A percentile compares a stretch with the other conserved stretches of the same genome.
These are phyloP conservation scores for Tolypocladium paradoxum DNA, from an alignment of 2,329 filamentous ascomycete genomes.

Conservation along the genomic window DNA sequence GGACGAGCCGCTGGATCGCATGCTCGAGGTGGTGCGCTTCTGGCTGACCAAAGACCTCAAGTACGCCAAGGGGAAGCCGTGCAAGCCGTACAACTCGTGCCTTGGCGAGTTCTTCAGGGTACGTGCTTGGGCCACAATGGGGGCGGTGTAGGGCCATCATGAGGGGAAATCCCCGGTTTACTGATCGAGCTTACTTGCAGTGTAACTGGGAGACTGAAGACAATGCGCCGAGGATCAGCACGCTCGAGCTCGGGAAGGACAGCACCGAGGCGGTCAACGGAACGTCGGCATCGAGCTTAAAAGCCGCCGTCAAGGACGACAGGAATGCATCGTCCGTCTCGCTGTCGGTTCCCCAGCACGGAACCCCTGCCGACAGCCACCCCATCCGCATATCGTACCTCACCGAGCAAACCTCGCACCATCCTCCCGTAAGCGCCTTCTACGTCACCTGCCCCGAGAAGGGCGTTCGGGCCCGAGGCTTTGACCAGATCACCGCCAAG, in stretches of 20 bases:
- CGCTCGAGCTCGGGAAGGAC: constrained; percentile 26
- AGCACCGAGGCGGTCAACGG: constrained; percentile 26
- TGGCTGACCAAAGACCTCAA: constrained; percentile 99
- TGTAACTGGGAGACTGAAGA: constrained; percentile 94
- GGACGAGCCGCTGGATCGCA: constrained; percentile 81
- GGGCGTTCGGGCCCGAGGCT: constrained; percentile 77
- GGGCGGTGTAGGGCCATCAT: neutral
- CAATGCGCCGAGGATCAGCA: constrained; percentile 55
- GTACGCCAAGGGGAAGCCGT: constrained; percentile 96
- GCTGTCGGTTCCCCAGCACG: constrained; percentile 39
- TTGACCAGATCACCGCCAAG: constrained; percentile 93
- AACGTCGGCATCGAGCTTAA: constrained; percentile 33
- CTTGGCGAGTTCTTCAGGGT: constrained; percentile 95
- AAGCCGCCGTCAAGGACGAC: constrained; percentile 31
- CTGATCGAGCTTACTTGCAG: constrained; percentile 28
- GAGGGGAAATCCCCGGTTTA: neutral
- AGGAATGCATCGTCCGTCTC: constrained; percentile 37
- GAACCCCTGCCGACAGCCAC: constrained; percentile 32
- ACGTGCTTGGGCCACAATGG: constrained; percentile 20
- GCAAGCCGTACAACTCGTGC: constrained; percentile 97
- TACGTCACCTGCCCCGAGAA: constrained; percentile 87
- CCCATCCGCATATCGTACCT: constrained; percentile 80
- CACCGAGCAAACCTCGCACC: constrained; percentile 95
- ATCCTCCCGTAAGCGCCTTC: constrained; percentile 94
- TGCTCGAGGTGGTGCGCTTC: constrained; percentile 89